Evolutionary conservation across 306 rosid species (phyloP).

Genomic region (Notholithocarpus densiflorus): DNA sequence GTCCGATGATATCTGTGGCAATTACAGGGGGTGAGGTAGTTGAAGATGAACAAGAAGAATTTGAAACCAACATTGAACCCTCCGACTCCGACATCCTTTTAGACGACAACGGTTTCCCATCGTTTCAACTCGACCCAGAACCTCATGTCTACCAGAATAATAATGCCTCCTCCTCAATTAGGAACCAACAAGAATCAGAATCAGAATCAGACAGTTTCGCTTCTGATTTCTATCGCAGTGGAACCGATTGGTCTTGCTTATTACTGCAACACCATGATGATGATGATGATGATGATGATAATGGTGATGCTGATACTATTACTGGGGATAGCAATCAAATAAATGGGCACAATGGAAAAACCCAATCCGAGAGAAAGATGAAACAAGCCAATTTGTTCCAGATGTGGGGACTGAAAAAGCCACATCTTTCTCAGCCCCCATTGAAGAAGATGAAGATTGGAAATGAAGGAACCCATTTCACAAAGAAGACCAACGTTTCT

Average conservation of each 20-base stretch:
- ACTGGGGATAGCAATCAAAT: no score
- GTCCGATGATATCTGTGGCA: neutral
- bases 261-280: slow-evolving; percentile 4
- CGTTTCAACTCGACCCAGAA: neutral
- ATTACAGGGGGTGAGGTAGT: neutral
- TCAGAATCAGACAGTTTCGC: slow-evolving; percentile 23
- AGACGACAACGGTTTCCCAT: neutral
- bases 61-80: no score
- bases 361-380: slow-evolving; percentile 39
- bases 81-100: no score
- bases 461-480: slow-evolving; percentile 30
- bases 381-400: slow-evolving; percentile 40
- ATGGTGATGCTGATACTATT: neutral
- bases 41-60: neutral
- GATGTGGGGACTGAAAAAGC: slow-evolving; percentile 45
- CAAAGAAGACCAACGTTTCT: slow-evolving; percentile 1
- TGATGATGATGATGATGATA: no score
- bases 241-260: slow-evolving; percentile 41
- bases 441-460: slow-evolving; percentile 31
- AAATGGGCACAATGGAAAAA: neutral
- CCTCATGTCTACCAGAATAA: neutral
- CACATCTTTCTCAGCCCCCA: neutral
- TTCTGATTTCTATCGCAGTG: slow-evolving; percentile 42
- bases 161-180: neutral
- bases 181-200: neutral